phyloP scores from a whole-genome alignment of 768 basidiomycete genomes.

The Pisolithus orientalis region DNA sequence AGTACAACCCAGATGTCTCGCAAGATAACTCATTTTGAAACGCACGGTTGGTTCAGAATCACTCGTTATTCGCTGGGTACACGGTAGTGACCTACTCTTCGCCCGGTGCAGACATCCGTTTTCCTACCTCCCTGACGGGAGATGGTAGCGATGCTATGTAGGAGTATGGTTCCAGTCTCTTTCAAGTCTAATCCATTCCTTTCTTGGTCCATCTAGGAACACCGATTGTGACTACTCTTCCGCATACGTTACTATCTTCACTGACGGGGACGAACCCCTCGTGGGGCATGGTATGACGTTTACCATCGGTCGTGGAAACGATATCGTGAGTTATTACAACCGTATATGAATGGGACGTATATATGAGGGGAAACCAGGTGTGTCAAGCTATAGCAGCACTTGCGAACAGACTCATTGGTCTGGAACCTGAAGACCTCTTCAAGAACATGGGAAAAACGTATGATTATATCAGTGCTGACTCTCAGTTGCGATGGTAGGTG shows the following conservation, averaged over 20 bases:
- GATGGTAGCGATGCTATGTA: conserved; percentile 95
- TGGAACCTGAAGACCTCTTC: conserved; percentile 77
- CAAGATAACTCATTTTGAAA: conserved; percentile 53
- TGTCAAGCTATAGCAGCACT: conserved; percentile 77
- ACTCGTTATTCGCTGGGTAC: neutral
- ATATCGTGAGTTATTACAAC: conserved; percentile 53
- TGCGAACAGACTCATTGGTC: conserved; percentile 76
- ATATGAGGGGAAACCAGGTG: conserved; percentile 35
- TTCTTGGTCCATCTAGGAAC: conserved; percentile 53
- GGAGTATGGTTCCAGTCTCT: conserved; percentile 9
- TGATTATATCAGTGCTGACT: conserved; percentile 81
- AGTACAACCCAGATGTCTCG: conserved; percentile 14
- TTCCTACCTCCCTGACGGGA: conserved; percentile 85
- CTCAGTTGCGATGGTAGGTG: conserved; percentile 83
- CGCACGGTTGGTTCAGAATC: conserved; percentile 40
- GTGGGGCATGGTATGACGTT: conserved; percentile 93
- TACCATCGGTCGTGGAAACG: conserved; percentile 91
- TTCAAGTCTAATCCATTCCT: neutral
- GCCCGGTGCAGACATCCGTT: conserved; percentile 65
- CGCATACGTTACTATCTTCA: conserved; percentile 79
- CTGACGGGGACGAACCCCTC: conserved; percentile 55
- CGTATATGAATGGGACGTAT: neutral
- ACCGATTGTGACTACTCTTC: conserved; percentile 95
- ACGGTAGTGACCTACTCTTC: neutral
- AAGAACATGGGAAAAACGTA: conserved; percentile 87